phyloP scores from a whole-genome alignment of 495 filamentous ascomycete genomes.

The Aspergillus incahuasiensis region DNA sequence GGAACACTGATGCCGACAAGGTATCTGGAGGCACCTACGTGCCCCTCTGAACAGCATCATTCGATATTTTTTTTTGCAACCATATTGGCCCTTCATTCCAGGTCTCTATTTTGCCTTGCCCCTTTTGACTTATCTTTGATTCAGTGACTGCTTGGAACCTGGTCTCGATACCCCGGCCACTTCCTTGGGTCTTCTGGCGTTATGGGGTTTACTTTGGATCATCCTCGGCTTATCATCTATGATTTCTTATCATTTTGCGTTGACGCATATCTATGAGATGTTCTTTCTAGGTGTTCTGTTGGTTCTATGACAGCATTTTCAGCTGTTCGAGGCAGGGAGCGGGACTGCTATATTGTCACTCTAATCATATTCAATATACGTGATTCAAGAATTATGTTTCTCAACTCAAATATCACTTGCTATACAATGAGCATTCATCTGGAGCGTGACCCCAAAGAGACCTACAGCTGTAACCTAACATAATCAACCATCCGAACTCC shows the following conservation, averaged over 20 bases:
- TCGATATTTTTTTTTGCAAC: no score
- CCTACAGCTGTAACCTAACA: neutral
- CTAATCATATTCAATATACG: constrained; percentile 2
- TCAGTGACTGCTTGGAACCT: neutral
- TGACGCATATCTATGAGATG: constrained; percentile 2
- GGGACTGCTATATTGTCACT: neutral
- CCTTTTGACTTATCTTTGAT: no score
- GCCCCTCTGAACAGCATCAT: neutral
- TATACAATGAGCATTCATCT: neutral
- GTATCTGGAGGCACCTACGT: neutral
- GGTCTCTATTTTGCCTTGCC: neutral
- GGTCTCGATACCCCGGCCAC: neutral
- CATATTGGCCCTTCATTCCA: no score
- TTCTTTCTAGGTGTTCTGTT: constrained; percentile 16
- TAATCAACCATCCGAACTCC: neutral
- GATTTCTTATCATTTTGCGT: neutral
- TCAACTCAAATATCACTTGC: neutral
- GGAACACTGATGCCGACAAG: neutral
- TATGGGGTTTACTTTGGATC: neutral
- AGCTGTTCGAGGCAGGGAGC: neutral
- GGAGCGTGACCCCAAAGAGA: neutral
- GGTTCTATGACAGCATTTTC: neutral
- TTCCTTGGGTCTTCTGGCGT: neutral
- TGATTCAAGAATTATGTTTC: neutral
- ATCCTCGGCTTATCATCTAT: constrained; percentile 1